Conservation (phyloP, 2,329 filamentous ascomycete species). For the Monosporascus sp. region DNA sequence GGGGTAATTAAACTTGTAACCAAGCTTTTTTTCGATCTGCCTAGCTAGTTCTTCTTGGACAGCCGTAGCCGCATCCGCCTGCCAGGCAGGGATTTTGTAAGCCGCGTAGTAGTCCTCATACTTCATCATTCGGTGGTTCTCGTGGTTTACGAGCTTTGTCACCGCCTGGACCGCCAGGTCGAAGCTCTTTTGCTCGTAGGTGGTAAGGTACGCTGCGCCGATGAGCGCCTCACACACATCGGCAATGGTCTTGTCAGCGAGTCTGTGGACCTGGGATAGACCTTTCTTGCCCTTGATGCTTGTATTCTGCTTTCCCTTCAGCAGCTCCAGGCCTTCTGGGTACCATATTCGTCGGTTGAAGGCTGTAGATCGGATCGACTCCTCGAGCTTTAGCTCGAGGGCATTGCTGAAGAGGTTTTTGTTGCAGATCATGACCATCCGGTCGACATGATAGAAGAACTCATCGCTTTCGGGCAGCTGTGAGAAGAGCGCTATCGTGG, state of each 20-base stretch:
- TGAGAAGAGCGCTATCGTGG: conserved; percentile 79
- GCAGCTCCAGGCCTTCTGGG: conserved; percentile 68
- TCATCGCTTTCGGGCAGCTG: conserved; percentile 73
- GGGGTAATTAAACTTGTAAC: conserved; percentile 66
- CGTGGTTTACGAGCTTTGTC: conserved; percentile 62
- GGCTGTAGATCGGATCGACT: conserved; percentile 75
- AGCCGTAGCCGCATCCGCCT: conserved; percentile 55
- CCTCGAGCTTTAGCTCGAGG: conserved; percentile 56
- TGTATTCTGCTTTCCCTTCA: conserved; percentile 63
- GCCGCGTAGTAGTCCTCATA: conserved; percentile 69
- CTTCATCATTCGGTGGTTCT: conserved; percentile 61
- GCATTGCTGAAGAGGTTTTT: conserved; percentile 80
- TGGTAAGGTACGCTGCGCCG: conserved; percentile 67
- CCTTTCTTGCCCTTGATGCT: conserved; percentile 58
- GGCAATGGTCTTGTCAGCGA: conserved; percentile 86
- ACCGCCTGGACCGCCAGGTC: conserved; percentile 59
- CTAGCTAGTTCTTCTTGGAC: conserved; percentile 63
- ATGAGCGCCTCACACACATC: conserved; percentile 95
- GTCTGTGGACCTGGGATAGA: conserved; percentile 50
- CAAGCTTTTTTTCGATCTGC: conserved; percentile 53
- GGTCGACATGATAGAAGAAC: conserved; percentile 80
- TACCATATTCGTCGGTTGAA: conserved; percentile 89
- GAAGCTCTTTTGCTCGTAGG: conserved; percentile 36
- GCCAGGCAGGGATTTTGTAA: conserved; percentile 68
- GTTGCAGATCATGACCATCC: conserved; percentile 90